Evolutionary conservation across 768 basidiomycete species (phyloP).

Genomic region (Tylopilus sp.): DNA sequence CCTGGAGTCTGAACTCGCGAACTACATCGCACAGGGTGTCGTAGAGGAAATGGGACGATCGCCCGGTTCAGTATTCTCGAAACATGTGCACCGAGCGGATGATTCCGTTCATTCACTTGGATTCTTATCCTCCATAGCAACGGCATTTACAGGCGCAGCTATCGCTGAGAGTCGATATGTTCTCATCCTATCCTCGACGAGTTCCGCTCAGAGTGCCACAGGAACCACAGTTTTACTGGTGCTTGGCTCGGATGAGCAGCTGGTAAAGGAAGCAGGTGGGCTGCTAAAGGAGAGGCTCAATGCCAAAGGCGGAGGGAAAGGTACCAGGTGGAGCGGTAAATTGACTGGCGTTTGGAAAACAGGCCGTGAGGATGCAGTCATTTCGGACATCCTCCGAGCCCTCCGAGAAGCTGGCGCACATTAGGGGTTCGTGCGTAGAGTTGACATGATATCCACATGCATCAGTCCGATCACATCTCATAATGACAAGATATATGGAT

Average conservation of each 20-base stretch:
- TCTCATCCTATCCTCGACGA: conserved; percentile 59
- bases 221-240: conserved; percentile 57
- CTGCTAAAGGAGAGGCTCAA: conserved; percentile 52
- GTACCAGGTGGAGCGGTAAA: conserved; percentile 74
- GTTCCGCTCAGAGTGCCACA: conserved; percentile 48
- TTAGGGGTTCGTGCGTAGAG: neutral
- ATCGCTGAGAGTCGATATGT: conserved; percentile 35
- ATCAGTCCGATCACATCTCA: too few species aligned
- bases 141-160: conserved; percentile 37
- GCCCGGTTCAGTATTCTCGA: conserved; percentile 34
- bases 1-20: conserved; percentile 63
- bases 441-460: too few species aligned
- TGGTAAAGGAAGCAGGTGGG: conserved; percentile 58
- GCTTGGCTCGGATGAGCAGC: conserved; percentile 55
- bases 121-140: conserved; percentile 57
- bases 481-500: too few species aligned
- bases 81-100: conserved; percentile 57
- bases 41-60: conserved; percentile 34
- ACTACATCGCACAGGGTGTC: conserved; percentile 41
- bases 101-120: conserved; percentile 56
- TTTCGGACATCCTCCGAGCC: conserved; percentile 18
- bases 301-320: conserved; percentile 79
- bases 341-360: conserved; percentile 43
- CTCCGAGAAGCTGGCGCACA: conserved; percentile 8
- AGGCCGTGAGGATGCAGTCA: conserved; percentile 17